Percentiles rank a stretch among this genome's conserved stretches.
Evolutionary conservation across 2,329 filamentous ascomycete species (phyloP).

Genomic region (Penicillium sp.): DNA sequence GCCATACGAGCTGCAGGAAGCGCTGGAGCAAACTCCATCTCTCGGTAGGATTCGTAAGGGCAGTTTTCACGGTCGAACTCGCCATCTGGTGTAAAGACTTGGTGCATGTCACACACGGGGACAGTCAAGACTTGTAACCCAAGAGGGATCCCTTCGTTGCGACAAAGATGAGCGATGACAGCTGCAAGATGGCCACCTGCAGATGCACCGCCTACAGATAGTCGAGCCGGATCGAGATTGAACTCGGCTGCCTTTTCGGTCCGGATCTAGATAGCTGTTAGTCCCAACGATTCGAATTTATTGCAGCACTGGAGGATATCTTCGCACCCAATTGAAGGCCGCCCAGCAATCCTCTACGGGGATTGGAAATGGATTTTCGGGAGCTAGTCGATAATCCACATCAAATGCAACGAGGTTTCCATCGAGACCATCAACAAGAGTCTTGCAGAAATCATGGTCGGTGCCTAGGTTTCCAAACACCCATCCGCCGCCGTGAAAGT

Average conservation of each 20-base stretch:
- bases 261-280: slow-evolving; percentile 27
- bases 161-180: slow-evolving; percentile 40
- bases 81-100: slow-evolving; percentile 36
- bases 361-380: slow-evolving; percentile 40
- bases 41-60: slow-evolving; percentile 42
- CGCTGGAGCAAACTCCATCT: slow-evolving; percentile 38
- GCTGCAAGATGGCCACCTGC: slow-evolving; percentile 43
- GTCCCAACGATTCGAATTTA: neutral
- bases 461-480: slow-evolving; percentile 42
- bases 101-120: slow-evolving; percentile 38
- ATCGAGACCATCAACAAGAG: slow-evolving; percentile 37
- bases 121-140: slow-evolving; percentile 39
- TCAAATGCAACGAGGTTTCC: slow-evolving; percentile 45
- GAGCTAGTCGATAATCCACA: slow-evolving; percentile 46
- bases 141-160: slow-evolving; percentile 37
- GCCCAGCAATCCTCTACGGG: slow-evolving; percentile 42
- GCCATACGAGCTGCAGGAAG: slow-evolving; percentile 39
- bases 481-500: slow-evolving; percentile 46
- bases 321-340: slow-evolving; percentile 40
- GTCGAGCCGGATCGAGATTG: slow-evolving; percentile 33
- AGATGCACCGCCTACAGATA: slow-evolving; percentile 42
- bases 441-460: slow-evolving; percentile 45
- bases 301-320: neutral
- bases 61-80: slow-evolving; percentile 35
- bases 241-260: slow-evolving; percentile 33